Percentiles rank a stretch among this genome's conserved stretches.
Conservation (phyloP, 331 rosid genomes). For the Cydonia oblonga region DNA sequence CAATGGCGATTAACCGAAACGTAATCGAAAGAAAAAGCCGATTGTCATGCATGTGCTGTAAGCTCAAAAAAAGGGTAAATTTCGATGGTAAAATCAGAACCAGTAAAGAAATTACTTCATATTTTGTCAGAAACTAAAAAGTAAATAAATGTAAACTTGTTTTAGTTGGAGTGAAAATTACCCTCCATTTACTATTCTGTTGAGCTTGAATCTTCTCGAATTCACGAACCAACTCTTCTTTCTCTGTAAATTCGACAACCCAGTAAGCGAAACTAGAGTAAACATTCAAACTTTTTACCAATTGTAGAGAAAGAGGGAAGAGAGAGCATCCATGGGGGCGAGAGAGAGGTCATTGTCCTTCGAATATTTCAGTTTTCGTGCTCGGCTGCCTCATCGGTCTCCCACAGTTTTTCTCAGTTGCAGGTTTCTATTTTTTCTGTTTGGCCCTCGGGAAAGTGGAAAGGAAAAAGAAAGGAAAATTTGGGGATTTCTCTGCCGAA, state of each 20-base stretch:
- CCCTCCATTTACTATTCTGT: slow-evolving; percentile 81
- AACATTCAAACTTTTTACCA: background rate
- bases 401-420: background rate
- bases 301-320: background rate
- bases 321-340: slow-evolving; percentile 37
- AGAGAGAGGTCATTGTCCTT: slow-evolving; percentile 24
- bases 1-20: background rate
- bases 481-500: background rate
- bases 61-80: background rate
- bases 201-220: slow-evolving; percentile 50
- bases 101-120: too few species aligned
- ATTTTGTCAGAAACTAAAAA: background rate
- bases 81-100: too few species aligned
- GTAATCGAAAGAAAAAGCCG: background rate
- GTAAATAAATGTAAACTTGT: background rate
- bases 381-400: slow-evolving; percentile 36
- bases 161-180: background rate
- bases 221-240: slow-evolving; percentile 60
- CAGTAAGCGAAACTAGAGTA: background rate
- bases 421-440: background rate
- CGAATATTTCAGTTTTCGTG: background rate
- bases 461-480: background rate
- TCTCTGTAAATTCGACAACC: slow-evolving; percentile 36
- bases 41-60: background rate
- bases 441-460: background rate